Evolutionary conservation across 345 rosid species (phyloP), one percentile per base, ranked within the genome.

Genomic region (Ailanthus altissimus): DNA sequence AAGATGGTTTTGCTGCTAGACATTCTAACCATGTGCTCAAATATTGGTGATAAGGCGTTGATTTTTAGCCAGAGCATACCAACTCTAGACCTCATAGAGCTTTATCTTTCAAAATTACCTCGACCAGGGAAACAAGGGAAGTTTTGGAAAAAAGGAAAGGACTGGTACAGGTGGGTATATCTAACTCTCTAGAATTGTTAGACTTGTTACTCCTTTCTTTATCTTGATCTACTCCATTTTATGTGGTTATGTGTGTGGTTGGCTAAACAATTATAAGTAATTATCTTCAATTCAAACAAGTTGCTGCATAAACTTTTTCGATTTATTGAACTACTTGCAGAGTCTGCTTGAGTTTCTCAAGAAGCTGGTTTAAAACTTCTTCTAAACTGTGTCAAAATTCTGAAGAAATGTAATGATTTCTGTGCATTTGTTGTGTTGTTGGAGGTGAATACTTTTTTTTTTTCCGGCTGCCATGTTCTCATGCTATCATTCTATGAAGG

Each of bases 31-130:
- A 88, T 85, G 90, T 88, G 88, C 84, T 89, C 97, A 56, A 83
- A 86, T 73, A 89, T 88, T 78, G 96, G 88, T 70, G 99, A 97
- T 77, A 97, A 97, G 89, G 89, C 89, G 43, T 91, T 97, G 79
- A 91, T 97, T 84, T 97, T 97, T 83, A 94, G 98, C 89, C 99
- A 97, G 87, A 97, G 98, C 83, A 94, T 97, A 76, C 99, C 97
- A 62, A 97, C 99, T 13, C 79, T 97, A 79, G 99, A 97, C 89
- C 97, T 97, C 81, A 94, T 97, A 80, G 98, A 97, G 83, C 84
- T 92, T 72, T 92, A 92, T 83, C 91, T 97, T 79, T 91, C 99
- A 80, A 89, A 86, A 84, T 82, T 94, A 72, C 81, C 91, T 77
- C 94, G 97, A 63, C 91, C 42, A 56, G 90, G 89, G 20, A 94